Base-by-base conservation (phyloP, 805 yeast genomes). In the Sugiyamaella qingdaonensis region DNA sequence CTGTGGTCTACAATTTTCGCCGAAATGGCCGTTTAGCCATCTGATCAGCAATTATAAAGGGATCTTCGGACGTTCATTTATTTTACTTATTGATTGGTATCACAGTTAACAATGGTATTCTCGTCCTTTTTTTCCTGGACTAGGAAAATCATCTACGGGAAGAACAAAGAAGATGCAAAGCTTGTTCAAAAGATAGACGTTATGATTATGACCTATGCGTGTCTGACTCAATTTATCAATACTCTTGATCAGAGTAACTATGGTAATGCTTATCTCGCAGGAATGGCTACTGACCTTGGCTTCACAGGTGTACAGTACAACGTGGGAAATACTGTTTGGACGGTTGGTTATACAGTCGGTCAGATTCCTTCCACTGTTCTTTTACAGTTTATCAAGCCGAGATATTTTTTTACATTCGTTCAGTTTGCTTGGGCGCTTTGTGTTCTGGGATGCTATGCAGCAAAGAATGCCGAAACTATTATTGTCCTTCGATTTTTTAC, bases 341-440 rank as follows among this genome's bases (percentile, higher is more conserved):
- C 81, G 0, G 75, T 76, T 19, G 83, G 82, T n/a, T 78, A 78
- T 51, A 73, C 77, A 46, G 58, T 79, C 33, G 80, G 80, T 34
- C 79, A 76, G 54, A 70, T 78, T 29, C 82, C 82, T 10, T 71
- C 80, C 0, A 36, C 42, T 10, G 18, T 36, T 10, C 42, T 34
- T 24, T 34, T 49, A 10, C 46, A 37, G 18, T 36, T 37, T 27
- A 41, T 49, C 14, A 7, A 37, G 21, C 52, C 52, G 27, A 14
- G 39, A 13, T 49, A 49, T 41, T 41, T 49, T 14, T 36, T 36
- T 19, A 36, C 42, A 10, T 36, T 36, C 9, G 42, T 36, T 10
- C 42, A 36, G 16, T 36, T 36, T 36, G 76, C 78, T 11, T 61
- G 79, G 45, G 73, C 64, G 54, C 76, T 72, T 53, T 73, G 62